These are phyloP conservation scores for Helianthus tuberosus DNA, from an alignment of 129 eudicot genomes.

Conservation along the genomic window DNA sequence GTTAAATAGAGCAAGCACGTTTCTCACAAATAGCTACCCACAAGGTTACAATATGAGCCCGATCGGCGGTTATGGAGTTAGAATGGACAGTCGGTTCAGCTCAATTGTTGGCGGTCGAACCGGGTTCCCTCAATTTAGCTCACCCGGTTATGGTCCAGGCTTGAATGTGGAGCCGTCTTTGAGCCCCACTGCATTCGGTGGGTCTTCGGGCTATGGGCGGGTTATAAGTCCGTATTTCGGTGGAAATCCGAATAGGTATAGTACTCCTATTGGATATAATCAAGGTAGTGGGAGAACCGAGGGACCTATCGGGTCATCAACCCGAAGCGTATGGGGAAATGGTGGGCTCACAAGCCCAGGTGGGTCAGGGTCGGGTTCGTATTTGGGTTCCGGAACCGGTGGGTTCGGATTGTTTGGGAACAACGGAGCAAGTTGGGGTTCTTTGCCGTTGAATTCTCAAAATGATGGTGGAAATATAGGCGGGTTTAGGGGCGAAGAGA, in stretches of 20 bases:
- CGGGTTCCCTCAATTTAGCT: slow-evolving; percentile 65
- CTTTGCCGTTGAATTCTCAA: slow-evolving; percentile 47
- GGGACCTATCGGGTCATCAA: slow-evolving; percentile 49
- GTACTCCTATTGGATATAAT: slow-evolving; percentile 68
- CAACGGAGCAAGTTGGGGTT: slow-evolving; percentile 59
- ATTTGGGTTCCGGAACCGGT: slow-evolving; percentile 58
- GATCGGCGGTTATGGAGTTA: slow-evolving; percentile 64
- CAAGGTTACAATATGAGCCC: slow-evolving; percentile 74
- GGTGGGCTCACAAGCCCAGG: slow-evolving; percentile 48
- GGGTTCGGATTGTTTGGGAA: slow-evolving; percentile 74
- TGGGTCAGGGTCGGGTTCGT: slow-evolving; percentile 56
- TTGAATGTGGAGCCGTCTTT: slow-evolving; percentile 61
- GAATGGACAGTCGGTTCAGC: slow-evolving; percentile 72
- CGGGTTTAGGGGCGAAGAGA: slow-evolving; percentile 57
- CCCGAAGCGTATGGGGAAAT: slow-evolving; percentile 69
- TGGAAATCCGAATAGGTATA: slow-evolving; percentile 57
- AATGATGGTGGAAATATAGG: slow-evolving; percentile 49
- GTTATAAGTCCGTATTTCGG: slow-evolving; percentile 57
- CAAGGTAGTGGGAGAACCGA: slow-evolving; percentile 49
- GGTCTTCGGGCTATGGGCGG: slow-evolving; percentile 62
- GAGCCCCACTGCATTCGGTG: slow-evolving; percentile 56
- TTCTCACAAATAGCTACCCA: slow-evolving; percentile 51
- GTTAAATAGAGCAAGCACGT: slow-evolving; percentile 50
- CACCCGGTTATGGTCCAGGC: slow-evolving; percentile 65
- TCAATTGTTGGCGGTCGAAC: slow-evolving; percentile 54